Evolutionary conservation across 306 rosid genomes (phyloP).

Genomic region (Abrus pulchellus): DNA sequence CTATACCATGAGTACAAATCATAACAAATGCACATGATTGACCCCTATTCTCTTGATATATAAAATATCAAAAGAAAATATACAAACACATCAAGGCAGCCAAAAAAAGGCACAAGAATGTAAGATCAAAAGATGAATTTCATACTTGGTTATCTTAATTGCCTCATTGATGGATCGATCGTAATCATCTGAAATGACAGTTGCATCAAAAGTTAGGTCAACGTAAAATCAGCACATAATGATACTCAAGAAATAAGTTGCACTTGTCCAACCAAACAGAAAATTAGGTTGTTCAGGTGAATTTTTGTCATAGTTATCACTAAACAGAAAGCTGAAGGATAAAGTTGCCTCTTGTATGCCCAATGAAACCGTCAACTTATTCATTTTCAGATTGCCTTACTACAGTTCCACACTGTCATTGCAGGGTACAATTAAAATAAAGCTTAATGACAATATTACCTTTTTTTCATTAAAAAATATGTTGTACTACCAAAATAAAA

Average conservation of each 20-base stretch:
- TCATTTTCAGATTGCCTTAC: conserved; percentile 14
- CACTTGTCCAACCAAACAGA: conserved; percentile 32
- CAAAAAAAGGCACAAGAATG: conserved; percentile 22
- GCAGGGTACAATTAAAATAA: background rate
- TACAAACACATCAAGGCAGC: conserved; percentile 13
- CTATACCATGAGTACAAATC: conserved; percentile 11
- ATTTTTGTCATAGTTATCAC: background rate
- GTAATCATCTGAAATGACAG: conserved; percentile 81
- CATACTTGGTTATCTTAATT: conserved; percentile 93
- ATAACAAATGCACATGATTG: background rate
- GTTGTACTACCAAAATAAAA: background rate
- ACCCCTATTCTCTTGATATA: background rate
- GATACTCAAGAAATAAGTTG: conserved; percentile 21
- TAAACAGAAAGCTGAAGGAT: conserved; percentile 24
- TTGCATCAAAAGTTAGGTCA: conserved; percentile 35
- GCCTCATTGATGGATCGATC: conserved; percentile 97
- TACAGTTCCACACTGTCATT: conserved; percentile 3
- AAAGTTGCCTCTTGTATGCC: background rate
- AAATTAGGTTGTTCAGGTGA: conserved; percentile 22
- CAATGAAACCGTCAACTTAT: conserved; percentile 3
- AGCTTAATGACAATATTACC: conserved; percentile 16
- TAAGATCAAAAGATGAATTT: conserved; percentile 26
- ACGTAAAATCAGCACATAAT: conserved; percentile 25
- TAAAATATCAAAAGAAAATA: background rate
- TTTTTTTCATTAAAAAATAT: background rate